These are phyloP conservation scores for Tylopilus felleus DNA, from an alignment of 768 basidiomycete genomes.

Conservation along the genomic window DNA sequence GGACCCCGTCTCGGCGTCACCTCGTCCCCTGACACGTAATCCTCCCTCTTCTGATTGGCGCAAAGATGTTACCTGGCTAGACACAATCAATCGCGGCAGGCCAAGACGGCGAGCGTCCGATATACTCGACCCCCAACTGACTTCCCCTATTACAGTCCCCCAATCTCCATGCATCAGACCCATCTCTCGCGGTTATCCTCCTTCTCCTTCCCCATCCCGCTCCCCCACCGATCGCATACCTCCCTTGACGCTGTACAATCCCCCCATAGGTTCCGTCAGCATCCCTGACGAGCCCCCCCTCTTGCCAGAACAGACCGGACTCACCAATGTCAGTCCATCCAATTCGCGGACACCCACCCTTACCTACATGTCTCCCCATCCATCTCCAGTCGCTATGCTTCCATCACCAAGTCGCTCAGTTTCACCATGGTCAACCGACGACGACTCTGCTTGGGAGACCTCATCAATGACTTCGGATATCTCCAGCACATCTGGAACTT, in stretches of 20 bases:
- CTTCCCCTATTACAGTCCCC: conserved; percentile 27
- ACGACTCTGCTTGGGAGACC: conserved; percentile 75
- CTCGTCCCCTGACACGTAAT: conserved; percentile 42
- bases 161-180: conserved; percentile 41
- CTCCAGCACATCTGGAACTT: conserved; percentile 51
- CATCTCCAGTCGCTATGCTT: conserved; percentile 18
- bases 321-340: conserved; percentile 4
- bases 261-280: conserved; percentile 6
- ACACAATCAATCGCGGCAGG: conserved; percentile 51
- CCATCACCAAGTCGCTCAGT: conserved; percentile 22
- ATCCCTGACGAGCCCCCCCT: background rate
- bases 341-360: conserved; percentile 41
- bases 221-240: conserved; percentile 39
- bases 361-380: conserved; percentile 29
- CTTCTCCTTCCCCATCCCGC: conserved; percentile 48
- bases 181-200: conserved; percentile 47
- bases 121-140: conserved; percentile 33
- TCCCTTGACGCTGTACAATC: conserved; percentile 26
- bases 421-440: conserved; percentile 74
- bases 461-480: conserved; percentile 60
- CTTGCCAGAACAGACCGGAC: background rate
- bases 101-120: conserved; percentile 54
- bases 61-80: conserved; percentile 45
- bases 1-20: conserved; percentile 22
- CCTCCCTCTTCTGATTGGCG: conserved; percentile 51